Conservation (phyloP, 306 rosid genomes). For the Quercus mongolica region DNA sequence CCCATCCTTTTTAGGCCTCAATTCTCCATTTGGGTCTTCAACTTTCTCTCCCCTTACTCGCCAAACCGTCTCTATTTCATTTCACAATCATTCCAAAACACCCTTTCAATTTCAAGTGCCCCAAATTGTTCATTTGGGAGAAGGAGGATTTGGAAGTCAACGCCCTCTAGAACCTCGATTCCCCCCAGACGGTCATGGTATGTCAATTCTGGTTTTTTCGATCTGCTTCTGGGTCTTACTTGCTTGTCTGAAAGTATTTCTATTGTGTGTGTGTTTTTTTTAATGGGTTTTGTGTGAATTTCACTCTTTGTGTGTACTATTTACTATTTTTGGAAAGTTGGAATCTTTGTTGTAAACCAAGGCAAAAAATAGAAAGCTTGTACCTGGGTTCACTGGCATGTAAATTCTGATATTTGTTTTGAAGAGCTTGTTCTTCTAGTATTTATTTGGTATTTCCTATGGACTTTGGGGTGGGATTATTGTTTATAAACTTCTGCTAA, state of each 20-base stretch:
- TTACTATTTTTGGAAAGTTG: neutral
- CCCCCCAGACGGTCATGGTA: slow-evolving; percentile 39
- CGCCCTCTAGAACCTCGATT: slow-evolving; percentile 11
- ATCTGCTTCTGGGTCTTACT: neutral
- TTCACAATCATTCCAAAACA: slow-evolving; percentile 13
- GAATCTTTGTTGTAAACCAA: neutral
- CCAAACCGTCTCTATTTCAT: slow-evolving; percentile 3
- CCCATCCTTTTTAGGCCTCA: slow-evolving; percentile 10
- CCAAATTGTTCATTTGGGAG: slow-evolving; percentile 8
- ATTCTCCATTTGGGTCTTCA: slow-evolving; percentile 2
- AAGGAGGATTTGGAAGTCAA: slow-evolving; percentile 30
- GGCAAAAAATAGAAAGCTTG: neutral
- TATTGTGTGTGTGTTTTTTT: neutral
- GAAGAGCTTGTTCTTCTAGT: too few species aligned
- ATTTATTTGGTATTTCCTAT: too few species aligned
- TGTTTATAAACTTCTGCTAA: too few species aligned
- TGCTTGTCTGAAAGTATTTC: neutral
- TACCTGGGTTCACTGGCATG: too few species aligned
- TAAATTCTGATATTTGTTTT: too few species aligned
- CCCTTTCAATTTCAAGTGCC: neutral
- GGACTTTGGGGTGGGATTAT: too few species aligned
- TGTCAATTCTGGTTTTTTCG: slow-evolving; percentile 2
- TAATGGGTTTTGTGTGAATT: neutral
- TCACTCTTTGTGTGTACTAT: neutral
- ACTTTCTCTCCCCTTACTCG: neutral